Conservation (phyloP, 2,329 filamentous ascomycete genomes). For the Fusarium ramigenum region DNA sequence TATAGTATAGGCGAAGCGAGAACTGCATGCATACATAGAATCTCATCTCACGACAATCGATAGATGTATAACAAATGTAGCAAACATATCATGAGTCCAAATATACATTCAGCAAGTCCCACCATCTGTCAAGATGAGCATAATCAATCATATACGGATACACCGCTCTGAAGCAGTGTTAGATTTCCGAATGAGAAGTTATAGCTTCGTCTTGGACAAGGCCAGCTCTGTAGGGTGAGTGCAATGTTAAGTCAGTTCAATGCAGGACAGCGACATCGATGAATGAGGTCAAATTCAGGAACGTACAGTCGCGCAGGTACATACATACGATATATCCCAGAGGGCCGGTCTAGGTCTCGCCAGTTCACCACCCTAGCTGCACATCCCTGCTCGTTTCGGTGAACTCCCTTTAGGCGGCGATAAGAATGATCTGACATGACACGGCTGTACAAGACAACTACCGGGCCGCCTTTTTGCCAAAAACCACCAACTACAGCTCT, state of each 20-base stretch:
- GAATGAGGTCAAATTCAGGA: constrained; percentile 1
- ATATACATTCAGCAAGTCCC: background rate
- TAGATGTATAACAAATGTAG: constrained; percentile 14
- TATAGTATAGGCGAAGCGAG: constrained; percentile 4
- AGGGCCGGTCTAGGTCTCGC: constrained; percentile 12
- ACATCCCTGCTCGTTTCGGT: constrained; percentile 28
- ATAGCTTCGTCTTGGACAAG: background rate
- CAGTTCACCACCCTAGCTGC: background rate
- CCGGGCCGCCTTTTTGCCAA: constrained; percentile 30
- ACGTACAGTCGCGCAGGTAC: background rate
- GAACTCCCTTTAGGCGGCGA: constrained; percentile 33
- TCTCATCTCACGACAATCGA: constrained; percentile 33
- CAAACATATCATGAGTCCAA: background rate
- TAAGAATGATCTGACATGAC: constrained; percentile 45
- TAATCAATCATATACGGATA: background rate
- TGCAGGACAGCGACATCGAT: background rate
- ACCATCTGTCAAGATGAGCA: background rate
- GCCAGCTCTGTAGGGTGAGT: constrained; percentile 2
- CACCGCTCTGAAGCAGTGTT: background rate
- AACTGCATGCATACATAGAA: constrained; percentile 31
- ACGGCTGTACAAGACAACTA: constrained; percentile 29
- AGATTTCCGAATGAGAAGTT: background rate
- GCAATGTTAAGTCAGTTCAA: constrained; percentile 5
- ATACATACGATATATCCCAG: background rate
- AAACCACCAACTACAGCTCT: background rate